These are phyloP conservation scores for Russula emetica DNA, from an alignment of 768 basidiomycete genomes.

Conservation along the genomic window DNA sequence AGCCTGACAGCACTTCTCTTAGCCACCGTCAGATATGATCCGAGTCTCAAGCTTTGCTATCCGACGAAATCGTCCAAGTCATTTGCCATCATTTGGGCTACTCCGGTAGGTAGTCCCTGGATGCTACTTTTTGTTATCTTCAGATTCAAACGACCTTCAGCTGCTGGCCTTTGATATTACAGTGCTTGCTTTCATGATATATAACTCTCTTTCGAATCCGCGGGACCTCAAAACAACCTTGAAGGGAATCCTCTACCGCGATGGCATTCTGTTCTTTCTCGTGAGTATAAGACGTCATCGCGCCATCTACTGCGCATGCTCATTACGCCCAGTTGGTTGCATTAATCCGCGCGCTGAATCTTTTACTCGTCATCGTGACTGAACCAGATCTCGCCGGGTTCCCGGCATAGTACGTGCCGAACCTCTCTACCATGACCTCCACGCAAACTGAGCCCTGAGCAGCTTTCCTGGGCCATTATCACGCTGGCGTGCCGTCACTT, in stretches of 20 bases:
- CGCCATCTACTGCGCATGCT: neutral
- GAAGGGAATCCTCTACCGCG: constrained; percentile 34
- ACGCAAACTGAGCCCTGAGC: neutral
- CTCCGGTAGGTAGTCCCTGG: constrained; percentile 32
- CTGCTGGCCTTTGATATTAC: constrained; percentile 38
- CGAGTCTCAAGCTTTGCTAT: constrained; percentile 32
- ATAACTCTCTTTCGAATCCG: constrained; percentile 38
- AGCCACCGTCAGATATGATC: constrained; percentile 32
- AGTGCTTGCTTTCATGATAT: constrained; percentile 34
- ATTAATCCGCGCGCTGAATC: neutral
- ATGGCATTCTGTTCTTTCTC: constrained; percentile 38
- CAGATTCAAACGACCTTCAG: constrained; percentile 26
- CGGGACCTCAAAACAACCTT: constrained; percentile 32
- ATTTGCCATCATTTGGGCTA: constrained; percentile 34
- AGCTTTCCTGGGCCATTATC: constrained; percentile 17
- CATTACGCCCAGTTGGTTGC: neutral
- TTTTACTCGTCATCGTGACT: neutral
- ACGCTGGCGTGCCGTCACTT: constrained; percentile 9
- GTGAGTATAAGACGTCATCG: constrained; percentile 29
- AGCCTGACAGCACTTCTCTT: neutral
- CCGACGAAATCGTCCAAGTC: constrained; percentile 26
- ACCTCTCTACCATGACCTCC: neutral
- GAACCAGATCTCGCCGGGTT: neutral
- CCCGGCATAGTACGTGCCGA: constrained; percentile 13
- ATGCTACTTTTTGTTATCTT: neutral